These are phyloP conservation scores for Neonectria ditissima DNA, from an alignment of 2,329 filamentous ascomycete species.

Conservation along the genomic window DNA sequence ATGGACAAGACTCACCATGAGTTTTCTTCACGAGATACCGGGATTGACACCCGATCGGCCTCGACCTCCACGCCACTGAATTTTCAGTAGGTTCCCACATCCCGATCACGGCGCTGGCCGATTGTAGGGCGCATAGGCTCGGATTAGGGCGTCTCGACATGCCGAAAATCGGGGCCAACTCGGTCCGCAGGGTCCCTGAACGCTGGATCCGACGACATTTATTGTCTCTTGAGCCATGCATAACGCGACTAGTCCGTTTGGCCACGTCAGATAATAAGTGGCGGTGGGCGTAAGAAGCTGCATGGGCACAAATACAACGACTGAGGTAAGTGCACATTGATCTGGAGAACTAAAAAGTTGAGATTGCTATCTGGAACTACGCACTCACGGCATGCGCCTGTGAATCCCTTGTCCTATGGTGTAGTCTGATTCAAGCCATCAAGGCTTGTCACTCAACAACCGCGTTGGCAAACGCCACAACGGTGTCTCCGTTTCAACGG, in stretches of 20 bases:
- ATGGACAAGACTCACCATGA: slow-evolving; percentile 12
- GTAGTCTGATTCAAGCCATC: slow-evolving; percentile 18
- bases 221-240: slow-evolving; percentile 15
- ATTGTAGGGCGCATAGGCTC: slow-evolving; percentile 23
- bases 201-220: background rate
- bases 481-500: slow-evolving; percentile 27
- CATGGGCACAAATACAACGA: background rate
- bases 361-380: slow-evolving; percentile 37
- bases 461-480: slow-evolving; percentile 6
- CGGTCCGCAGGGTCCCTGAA: background rate
- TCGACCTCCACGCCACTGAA: slow-evolving; percentile 25
- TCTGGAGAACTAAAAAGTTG: slow-evolving; percentile 20
- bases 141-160: slow-evolving; percentile 24
- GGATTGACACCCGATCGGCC: slow-evolving; percentile 1
- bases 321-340: background rate
- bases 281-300: background rate
- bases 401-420: slow-evolving; percentile 7
- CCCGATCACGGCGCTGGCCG: slow-evolving; percentile 44
- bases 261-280: slow-evolving; percentile 4
- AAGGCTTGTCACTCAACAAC: slow-evolving; percentile 6
- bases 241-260: slow-evolving; percentile 9
- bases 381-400: slow-evolving; percentile 13
- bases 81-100: slow-evolving; percentile 35
- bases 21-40: slow-evolving; percentile 9
- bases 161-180: slow-evolving; percentile 40